phyloP scores from a whole-genome alignment of 2,329 filamentous ascomycete species.

The Orbilia blumenaviensis region DNA sequence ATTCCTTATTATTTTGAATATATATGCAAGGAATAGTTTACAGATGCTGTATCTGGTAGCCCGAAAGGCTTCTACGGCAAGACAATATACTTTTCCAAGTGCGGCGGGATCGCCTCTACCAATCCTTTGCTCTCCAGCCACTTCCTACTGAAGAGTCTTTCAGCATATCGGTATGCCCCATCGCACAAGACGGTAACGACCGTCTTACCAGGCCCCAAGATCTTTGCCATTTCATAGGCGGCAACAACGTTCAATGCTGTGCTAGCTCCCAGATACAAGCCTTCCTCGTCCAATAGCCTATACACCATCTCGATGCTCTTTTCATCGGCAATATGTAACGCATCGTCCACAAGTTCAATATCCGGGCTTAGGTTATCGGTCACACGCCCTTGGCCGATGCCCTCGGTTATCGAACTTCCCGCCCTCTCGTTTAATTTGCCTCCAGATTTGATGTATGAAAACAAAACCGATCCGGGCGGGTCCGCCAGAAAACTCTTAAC shows the following conservation, averaged over 20 bases:
- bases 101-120: constrained; percentile 79
- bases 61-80: constrained; percentile 62
- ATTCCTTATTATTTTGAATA: no score
- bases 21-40: no score
- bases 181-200: constrained; percentile 95
- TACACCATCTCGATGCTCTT: constrained; percentile 99
- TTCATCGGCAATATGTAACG: constrained; percentile 84
- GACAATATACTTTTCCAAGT: constrained; percentile 92
- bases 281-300: constrained; percentile 92
- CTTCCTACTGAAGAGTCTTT: constrained; percentile 87
- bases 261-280: constrained; percentile 91
- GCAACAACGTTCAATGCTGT: constrained; percentile 94
- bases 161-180: constrained; percentile 96
- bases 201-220: constrained; percentile 85
- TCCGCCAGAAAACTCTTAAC: constrained; percentile 93
- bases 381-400: constrained; percentile 93
- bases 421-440: constrained; percentile 81
- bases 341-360: constrained; percentile 82
- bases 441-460: constrained; percentile 87
- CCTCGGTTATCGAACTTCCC: constrained; percentile 93
- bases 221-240: constrained; percentile 90
- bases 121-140: constrained; percentile 91
- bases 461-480: constrained; percentile 89
- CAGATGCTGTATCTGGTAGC: background rate
- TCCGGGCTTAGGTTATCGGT: constrained; percentile 94